Conservation (phyloP, 2,329 filamentous ascomycete species). For the Xylariaceae sp. region DNA sequence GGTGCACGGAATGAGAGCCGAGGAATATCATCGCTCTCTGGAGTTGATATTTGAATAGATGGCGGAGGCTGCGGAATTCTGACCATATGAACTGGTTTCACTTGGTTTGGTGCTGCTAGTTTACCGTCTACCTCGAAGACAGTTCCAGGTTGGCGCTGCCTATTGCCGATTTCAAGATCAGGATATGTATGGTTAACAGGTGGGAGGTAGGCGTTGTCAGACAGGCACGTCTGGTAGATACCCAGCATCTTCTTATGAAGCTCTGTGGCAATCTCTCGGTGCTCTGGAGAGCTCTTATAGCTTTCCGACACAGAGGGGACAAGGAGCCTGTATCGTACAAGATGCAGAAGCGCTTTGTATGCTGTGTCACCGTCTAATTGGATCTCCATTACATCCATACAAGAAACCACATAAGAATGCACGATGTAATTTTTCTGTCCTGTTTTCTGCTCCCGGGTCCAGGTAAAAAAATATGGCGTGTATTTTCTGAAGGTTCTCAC, state of each 20-base stretch:
- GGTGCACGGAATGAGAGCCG: too few relatives aligned
- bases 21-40: too few relatives aligned
- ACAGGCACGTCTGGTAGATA: neutral
- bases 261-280: slow-evolving; percentile 6
- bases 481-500: slow-evolving; percentile 4
- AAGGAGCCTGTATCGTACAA: slow-evolving; percentile 1
- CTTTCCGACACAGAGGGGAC: slow-evolving; percentile 3
- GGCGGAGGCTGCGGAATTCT: too few relatives aligned
- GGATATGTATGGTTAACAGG: too few relatives aligned
- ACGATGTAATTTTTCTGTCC: neutral
- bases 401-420: slow-evolving; percentile 3
- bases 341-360: slow-evolving; percentile 1
- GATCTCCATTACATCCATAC: neutral
- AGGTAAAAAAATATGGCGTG: too few relatives aligned
- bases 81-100: too few relatives aligned
- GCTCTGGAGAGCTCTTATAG: slow-evolving; percentile 2
- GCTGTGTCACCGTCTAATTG: neutral
- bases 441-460: slow-evolving; percentile 3
- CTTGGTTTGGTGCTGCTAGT: too few relatives aligned
- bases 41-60: too few relatives aligned
- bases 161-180: too few relatives aligned
- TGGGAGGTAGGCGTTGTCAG: too few relatives aligned
- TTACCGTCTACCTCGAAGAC: too few relatives aligned
- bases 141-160: too few relatives aligned
- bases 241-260: neutral